Evolutionary conservation across 2,329 filamentous ascomycete species (phyloP).

Genomic region (Fusarium sp.): DNA sequence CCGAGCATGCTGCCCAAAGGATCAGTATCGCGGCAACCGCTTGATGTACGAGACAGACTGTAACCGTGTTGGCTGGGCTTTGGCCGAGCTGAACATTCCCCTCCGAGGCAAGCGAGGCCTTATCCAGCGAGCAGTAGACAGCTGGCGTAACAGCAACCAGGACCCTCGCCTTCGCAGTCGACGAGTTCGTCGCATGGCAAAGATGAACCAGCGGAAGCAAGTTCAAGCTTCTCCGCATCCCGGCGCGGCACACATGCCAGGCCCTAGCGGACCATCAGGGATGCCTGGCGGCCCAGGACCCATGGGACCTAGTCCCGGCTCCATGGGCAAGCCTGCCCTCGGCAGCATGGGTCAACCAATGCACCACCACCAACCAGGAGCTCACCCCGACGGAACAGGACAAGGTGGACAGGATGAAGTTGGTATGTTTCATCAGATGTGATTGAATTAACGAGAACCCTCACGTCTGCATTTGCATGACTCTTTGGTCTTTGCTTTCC

Average conservation of each 20-base stretch:
- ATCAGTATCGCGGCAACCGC: slow-evolving; percentile 95
- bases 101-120: slow-evolving; percentile 93
- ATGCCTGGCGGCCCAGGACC: slow-evolving; percentile 70
- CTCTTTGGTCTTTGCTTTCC: slow-evolving; percentile 38
- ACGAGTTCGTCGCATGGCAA: slow-evolving; percentile 93
- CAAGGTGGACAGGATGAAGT: slow-evolving; percentile 82
- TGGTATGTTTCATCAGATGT: slow-evolving; percentile 99
- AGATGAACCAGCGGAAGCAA: slow-evolving; percentile 88
- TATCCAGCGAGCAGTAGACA: slow-evolving; percentile 97
- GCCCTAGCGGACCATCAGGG: slow-evolving; percentile 72
- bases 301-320: slow-evolving; percentile 67
- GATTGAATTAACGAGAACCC: slow-evolving; percentile 56
- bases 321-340: slow-evolving; percentile 75
- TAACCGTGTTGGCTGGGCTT: slow-evolving; percentile 99
- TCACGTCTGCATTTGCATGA: slow-evolving; percentile 54
- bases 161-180: slow-evolving; percentile 91
- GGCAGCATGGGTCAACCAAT: slow-evolving; percentile 72
- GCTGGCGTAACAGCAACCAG: slow-evolving; percentile 99
- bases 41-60: slow-evolving; percentile 98
- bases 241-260: slow-evolving; percentile 71
- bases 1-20: slow-evolving; percentile 91
- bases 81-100: slow-evolving; percentile 91
- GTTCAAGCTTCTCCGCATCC: slow-evolving; percentile 69
- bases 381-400: slow-evolving; percentile 62
- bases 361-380: slow-evolving; percentile 72